Percentiles rank a stretch among this genome's conserved stretches.
Evolutionary conservation across 345 rosid species (phyloP).

Genomic region (Zanthoxylum bungeanum): DNA sequence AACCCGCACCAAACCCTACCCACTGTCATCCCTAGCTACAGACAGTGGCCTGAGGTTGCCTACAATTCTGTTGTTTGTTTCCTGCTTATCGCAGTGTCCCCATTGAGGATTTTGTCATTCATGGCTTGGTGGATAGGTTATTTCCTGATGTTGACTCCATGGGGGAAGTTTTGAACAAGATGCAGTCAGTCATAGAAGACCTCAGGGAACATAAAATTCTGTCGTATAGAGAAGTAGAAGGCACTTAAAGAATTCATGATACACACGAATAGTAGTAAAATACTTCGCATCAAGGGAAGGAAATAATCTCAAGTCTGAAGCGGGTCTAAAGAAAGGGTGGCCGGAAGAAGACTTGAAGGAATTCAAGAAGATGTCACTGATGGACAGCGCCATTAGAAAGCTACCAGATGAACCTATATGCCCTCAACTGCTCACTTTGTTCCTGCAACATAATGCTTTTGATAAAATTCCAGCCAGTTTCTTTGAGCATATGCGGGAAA

Average conservation of each 20-base stretch:
- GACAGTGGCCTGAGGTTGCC: neutral
- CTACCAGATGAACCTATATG: slow-evolving; percentile 26
- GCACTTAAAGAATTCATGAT: neutral
- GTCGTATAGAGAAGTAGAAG: neutral
- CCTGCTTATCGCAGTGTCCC: neutral
- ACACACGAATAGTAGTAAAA: neutral
- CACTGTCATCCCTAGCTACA: too few relatives aligned
- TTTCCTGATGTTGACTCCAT: neutral
- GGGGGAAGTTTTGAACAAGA: neutral
- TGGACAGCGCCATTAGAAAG: neutral
- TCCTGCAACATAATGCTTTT: neutral
- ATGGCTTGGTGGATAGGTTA: slow-evolving; percentile 1
- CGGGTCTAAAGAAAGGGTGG: slow-evolving; percentile 9
- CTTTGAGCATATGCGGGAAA: slow-evolving; percentile 17
- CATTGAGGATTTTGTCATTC: neutral
- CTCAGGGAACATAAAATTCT: neutral
- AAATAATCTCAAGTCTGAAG: neutral
- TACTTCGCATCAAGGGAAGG: neutral
- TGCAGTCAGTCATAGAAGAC: neutral
- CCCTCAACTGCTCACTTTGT: slow-evolving; percentile 18
- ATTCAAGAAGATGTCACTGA: slow-evolving; percentile 7
- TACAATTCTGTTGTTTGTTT: neutral
- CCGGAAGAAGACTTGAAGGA: slow-evolving; percentile 6
- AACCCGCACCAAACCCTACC: too few relatives aligned
- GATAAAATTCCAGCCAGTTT: slow-evolving; percentile 14